Conservation (phyloP, 306 rosid species). For the Dryas octopetala region DNA sequence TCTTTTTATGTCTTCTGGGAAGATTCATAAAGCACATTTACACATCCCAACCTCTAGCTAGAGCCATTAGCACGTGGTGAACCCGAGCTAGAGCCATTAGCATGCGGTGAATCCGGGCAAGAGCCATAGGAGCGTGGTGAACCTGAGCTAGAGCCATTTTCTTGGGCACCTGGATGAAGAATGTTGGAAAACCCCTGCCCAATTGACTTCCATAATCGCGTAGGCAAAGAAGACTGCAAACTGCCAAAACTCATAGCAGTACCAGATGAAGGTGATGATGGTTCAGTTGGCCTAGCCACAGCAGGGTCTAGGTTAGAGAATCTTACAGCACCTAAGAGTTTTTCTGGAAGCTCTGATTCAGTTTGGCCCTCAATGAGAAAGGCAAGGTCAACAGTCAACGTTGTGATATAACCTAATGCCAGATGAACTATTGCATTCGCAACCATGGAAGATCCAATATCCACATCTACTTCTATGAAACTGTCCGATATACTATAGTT, state of each 20-base stretch:
- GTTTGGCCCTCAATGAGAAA: slow-evolving; percentile 79
- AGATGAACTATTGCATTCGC: slow-evolving; percentile 83
- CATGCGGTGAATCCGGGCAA: slow-evolving; percentile 32
- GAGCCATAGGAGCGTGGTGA: slow-evolving; percentile 29
- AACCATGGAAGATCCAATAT: slow-evolving; percentile 86
- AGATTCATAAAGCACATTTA: too few relatives aligned
- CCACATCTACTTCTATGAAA: slow-evolving; percentile 88
- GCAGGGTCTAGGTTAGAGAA: slow-evolving; percentile 68
- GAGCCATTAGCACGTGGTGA: too few relatives aligned
- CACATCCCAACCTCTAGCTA: too few relatives aligned
- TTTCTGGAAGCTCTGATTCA: slow-evolving; percentile 80
- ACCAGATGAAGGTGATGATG: slow-evolving; percentile 13
- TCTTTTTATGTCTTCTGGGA: too few relatives aligned
- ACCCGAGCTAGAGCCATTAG: slow-evolving; percentile 10
- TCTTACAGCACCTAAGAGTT: slow-evolving; percentile 70
- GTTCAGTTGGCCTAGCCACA: slow-evolving; percentile 59
- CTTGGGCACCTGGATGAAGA: slow-evolving; percentile 64
- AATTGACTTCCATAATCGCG: slow-evolving; percentile 71
- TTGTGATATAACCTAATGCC: slow-evolving; percentile 75
- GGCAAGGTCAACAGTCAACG: slow-evolving; percentile 76
- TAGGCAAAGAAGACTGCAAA: slow-evolving; percentile 52
- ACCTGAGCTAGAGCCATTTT: slow-evolving; percentile 42
- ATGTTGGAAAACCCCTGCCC: slow-evolving; percentile 63
- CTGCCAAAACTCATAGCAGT: slow-evolving; percentile 17
- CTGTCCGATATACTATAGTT: slow-evolving; percentile 47